Evolutionary conservation across 2,329 filamentous ascomycete genomes (phyloP), one percentile per base, ranked within the genome.

Genomic region (Helotiales sp.): DNA sequence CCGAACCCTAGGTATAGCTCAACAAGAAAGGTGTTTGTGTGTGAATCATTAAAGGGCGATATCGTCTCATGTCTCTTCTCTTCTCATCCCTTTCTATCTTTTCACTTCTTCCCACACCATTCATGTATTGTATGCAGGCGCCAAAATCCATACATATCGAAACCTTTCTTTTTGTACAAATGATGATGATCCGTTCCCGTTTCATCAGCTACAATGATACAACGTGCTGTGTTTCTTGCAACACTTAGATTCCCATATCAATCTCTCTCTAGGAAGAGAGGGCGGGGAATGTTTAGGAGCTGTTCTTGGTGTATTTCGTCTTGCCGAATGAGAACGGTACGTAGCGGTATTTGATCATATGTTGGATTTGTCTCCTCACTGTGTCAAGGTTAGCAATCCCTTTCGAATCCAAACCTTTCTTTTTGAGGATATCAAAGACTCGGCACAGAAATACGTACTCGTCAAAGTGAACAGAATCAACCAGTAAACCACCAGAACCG

Each of bases 341-440:
- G 79, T 97, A 99, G 82, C 95, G 93, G 85, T 98, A 99, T 85
- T 98, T 99, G 87, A 99, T 95, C 96, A 99, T 99, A 83, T 98
- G 96, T 84, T 99, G 96, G 75, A 99, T 99, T 83, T 99, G 96
- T 85, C 96, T 93, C 81, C 96, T 89, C 96, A 99, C 93, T 97
- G 75, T 32, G 20, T 20, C 4, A n/a, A 6, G 6, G 59, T 72
- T 67, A 72, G 70, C 58, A 5, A 6, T 26, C 32, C 43, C 8
- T 47, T n/a, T 64, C 30, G 40, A 40, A 17, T 17, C 13, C 7
- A 6, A 17, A n/a, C n/a, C 37, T 40, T 15, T 40, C 37, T 40
- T 5, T 40, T 5, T 6, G 13, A 3, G 15, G 7, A n/a, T 15
- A 40, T 17, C 37, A 17, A 2, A 10, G 13, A 15, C 2, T 40